Conservation (phyloP, 257 asterid genomes). For the Nicotiana tabacum region DNA sequence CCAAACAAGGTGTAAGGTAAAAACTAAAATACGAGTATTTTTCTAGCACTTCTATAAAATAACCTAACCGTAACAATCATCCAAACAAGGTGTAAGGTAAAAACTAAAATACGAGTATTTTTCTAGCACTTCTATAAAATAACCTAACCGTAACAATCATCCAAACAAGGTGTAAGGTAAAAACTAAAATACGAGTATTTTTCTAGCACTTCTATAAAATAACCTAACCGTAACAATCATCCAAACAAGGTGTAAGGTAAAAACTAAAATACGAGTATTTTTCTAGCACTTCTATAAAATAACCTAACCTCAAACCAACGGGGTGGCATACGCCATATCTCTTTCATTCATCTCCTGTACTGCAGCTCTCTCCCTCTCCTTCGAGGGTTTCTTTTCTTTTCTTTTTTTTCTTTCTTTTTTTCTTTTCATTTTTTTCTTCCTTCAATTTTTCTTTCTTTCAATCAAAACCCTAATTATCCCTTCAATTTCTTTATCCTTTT, state of each 20-base stretch:
- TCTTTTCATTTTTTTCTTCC: not conserved
- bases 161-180: too few relatives aligned
- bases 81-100: too few relatives aligned
- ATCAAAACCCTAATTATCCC: not conserved
- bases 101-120: too few relatives aligned
- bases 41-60: not conserved
- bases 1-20: too few relatives aligned
- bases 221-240: not conserved
- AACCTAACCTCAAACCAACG: not conserved
- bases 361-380: slow-evolving; percentile 16
- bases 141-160: not conserved
- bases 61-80: not conserved
- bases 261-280: too few relatives aligned
- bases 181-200: too few relatives aligned
- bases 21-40: too few relatives aligned
- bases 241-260: too few relatives aligned
- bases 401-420: not conserved
- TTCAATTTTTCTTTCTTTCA: not conserved
- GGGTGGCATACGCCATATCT: not conserved
- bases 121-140: not conserved
- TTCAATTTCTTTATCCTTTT: not conserved
- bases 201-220: not conserved
- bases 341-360: not conserved
- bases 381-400: slow-evolving; percentile 33
- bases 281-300: not conserved